Conservation (phyloP, 371 early-diverging fungal species). For the Chytridium lagenaria region DNA sequence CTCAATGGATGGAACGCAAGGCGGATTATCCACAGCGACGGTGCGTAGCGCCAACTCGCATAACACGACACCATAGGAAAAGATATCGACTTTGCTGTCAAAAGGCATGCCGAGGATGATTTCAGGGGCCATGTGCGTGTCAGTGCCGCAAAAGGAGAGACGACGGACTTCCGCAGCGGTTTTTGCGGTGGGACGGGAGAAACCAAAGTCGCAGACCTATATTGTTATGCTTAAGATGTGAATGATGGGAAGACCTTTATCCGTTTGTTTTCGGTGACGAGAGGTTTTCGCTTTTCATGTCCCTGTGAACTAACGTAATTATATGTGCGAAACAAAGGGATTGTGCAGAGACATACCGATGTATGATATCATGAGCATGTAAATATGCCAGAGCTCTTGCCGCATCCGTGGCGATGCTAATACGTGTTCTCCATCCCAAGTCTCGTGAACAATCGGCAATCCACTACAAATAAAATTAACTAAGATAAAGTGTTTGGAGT, state of each 20-base stretch:
- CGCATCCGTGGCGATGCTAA: slow-evolving; percentile 65
- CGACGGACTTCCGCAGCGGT: slow-evolving; percentile 56
- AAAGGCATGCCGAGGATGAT: slow-evolving; percentile 62
- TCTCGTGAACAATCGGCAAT: slow-evolving; percentile 50
- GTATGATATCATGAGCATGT: slow-evolving; percentile 63
- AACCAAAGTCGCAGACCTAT: slow-evolving; percentile 65
- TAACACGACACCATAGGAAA: slow-evolving; percentile 62
- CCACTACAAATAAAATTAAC: slow-evolving; percentile 45
- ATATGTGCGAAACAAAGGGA: not conserved
- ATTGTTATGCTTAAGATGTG: not conserved
- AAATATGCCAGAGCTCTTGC: slow-evolving; percentile 64
- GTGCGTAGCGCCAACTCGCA: slow-evolving; percentile 58
- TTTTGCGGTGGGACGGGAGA: slow-evolving; percentile 50
- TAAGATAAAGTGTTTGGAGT: not conserved
- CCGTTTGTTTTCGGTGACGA: slow-evolving; percentile 49
- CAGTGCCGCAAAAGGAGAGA: slow-evolving; percentile 67
- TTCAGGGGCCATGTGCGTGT: slow-evolving; percentile 67
- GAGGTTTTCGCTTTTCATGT: slow-evolving; percentile 49
- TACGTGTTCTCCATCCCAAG: slow-evolving; percentile 51
- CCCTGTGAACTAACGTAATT: slow-evolving; percentile 21
- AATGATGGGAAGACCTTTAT: slow-evolving; percentile 36
- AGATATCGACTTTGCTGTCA: slow-evolving; percentile 61
- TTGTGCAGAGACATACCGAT: slow-evolving; percentile 35
- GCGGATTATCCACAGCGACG: slow-evolving; percentile 43
- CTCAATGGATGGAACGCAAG: slow-evolving; percentile 16